Base-by-base conservation (phyloP, 169 alveolate genomes). In the Neospora caninum region DNA sequence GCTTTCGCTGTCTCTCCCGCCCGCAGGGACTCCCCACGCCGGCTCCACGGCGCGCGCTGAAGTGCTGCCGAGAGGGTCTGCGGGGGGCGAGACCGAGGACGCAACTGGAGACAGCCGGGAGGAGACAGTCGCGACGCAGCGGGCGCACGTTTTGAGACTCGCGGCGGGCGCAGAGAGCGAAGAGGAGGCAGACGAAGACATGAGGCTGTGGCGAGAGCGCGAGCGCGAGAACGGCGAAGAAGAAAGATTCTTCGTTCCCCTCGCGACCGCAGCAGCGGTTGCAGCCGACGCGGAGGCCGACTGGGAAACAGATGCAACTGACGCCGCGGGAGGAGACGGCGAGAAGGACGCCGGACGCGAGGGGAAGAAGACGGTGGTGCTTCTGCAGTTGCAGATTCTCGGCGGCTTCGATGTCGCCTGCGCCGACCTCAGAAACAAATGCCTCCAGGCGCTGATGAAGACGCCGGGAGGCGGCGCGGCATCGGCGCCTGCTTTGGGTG, bases 361-460 rank as follows among this genome's bases (percentile, higher is more conserved):
- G 43, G 31, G 31, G 45, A 78, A 38, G 86, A 78, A 82, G 9
- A 6, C 10, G 2, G 0, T 6, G 16, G 89, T 82, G 34, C 67
- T 82, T 9, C 64, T 82, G 34, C 89, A 43, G 42, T 41, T 82
- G 89, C 2, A 82, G 67, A 41, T 82, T 20, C 89, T 82, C 53
- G 36, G 41, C 6, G 67, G 89, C 4, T 82, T 82, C 89, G 89
- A 82, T 41, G 36, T 41, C 41, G 10, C 89, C 4, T 82, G 89
- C 67, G 89, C 67, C 38, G 89, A 92, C 80, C 95, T 92, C 6
- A 83, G 95, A 25, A 80, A 88, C 41, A 73, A 69, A n/a, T 82
- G 89, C 38, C 89, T 82, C 38, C 34, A 18, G 0, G 2, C 89
- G 34, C 67, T 82, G 39, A 1, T 64, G 31, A 9, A 64, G 73